These are phyloP conservation scores for Mycothermus thermophilus DNA, from an alignment of 495 filamentous ascomycete species.

Conservation along the genomic window DNA sequence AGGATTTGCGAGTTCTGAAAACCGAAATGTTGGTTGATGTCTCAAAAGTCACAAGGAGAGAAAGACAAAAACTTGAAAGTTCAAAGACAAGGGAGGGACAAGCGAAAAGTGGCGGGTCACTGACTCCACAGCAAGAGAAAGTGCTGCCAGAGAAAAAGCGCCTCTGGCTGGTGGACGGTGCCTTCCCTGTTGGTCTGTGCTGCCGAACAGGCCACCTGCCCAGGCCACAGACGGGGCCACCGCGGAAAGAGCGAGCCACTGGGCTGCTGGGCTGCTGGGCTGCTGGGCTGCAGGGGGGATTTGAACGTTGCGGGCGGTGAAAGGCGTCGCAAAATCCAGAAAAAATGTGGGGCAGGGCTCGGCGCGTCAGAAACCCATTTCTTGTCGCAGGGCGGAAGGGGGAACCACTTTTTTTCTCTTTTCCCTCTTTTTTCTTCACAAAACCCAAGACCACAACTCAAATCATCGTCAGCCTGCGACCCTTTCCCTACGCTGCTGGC, in stretches of 20 bases:
- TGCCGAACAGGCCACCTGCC: not conserved
- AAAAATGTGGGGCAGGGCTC: conserved; percentile 4
- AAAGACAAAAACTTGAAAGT: conserved; percentile 15
- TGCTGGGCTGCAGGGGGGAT: not conserved
- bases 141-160: too few relatives aligned
- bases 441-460: conserved; percentile 75
- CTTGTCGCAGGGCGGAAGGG: too few relatives aligned
- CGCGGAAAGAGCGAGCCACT: too few relatives aligned
- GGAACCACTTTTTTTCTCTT: conserved; percentile 10
- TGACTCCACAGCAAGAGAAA: too few relatives aligned
- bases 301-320: conserved; percentile 19
- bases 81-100: too few relatives aligned
- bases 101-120: conserved; percentile 12
- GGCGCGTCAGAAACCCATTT: not conserved
- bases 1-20: too few relatives aligned
- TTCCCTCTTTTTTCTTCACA: conserved; percentile 31
- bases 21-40: too few relatives aligned
- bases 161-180: conserved; percentile 9
- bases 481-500: conserved; percentile 53
- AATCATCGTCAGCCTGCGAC: conserved; percentile 69
- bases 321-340: conserved; percentile 7
- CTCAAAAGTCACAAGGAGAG: too few relatives aligned
- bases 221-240: not conserved
- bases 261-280: not conserved
- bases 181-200: conserved; percentile 2